Evolutionary conservation across 495 filamentous ascomycete genomes (phyloP).

Genomic region (Daldinia concentrica): DNA sequence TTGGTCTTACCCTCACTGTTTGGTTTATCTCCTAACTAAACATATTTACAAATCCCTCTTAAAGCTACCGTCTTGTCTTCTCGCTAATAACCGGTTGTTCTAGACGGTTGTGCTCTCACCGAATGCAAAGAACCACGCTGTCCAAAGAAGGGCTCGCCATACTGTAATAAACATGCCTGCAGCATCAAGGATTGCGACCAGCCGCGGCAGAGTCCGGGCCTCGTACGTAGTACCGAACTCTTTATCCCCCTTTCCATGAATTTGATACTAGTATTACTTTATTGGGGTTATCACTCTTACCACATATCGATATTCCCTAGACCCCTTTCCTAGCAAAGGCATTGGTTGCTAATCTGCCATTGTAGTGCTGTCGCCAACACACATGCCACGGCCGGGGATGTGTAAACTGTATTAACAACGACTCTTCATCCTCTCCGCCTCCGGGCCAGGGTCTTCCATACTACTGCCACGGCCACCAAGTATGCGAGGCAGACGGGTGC

Average conservation of each 20-base stretch:
- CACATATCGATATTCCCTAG: background rate
- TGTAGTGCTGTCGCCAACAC: conserved; percentile 20
- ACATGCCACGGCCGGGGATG: conserved; percentile 24
- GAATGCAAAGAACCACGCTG: conserved; percentile 26
- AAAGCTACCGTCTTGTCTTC: background rate
- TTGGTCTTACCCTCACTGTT: conserved; percentile 22
- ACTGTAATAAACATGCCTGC: conserved; percentile 32
- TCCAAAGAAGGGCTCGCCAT: conserved; percentile 20
- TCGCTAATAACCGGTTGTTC: background rate
- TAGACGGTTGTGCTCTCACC: conserved; percentile 24
- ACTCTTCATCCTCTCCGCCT: background rate
- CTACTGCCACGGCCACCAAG: conserved; percentile 27
- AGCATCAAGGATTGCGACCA: conserved; percentile 20
- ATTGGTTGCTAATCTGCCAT: background rate
- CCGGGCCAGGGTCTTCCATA: background rate
- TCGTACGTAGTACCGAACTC: background rate
- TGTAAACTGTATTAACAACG: conserved; percentile 7
- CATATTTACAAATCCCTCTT: background rate
- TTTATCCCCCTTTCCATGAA: background rate
- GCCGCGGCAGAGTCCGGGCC: conserved; percentile 21
- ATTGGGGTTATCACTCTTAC: background rate
- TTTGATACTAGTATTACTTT: too few relatives aligned
- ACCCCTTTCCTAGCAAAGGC: background rate
- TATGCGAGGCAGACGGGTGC: conserved; percentile 21
- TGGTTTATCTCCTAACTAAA: background rate